These are phyloP conservation scores for Amanita subjunquillea DNA, from an alignment of 768 basidiomycete species.

Conservation along the genomic window DNA sequence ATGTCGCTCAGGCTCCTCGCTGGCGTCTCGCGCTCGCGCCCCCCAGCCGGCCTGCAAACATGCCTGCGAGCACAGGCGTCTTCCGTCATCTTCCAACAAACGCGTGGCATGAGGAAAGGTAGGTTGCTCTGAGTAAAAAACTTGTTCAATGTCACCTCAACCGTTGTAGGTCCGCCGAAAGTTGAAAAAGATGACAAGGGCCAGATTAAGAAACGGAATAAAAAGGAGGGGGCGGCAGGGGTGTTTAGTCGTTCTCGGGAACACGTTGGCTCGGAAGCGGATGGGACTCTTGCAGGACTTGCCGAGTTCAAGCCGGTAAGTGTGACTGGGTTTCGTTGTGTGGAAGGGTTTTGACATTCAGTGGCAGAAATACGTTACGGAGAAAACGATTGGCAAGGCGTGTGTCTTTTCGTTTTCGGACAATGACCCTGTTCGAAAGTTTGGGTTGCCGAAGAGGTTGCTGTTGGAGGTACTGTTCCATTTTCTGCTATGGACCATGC, in stretches of 20 bases:
- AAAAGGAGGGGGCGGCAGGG: slow-evolving; percentile 18
- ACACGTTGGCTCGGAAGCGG: too few species aligned
- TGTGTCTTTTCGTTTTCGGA: slow-evolving; percentile 33
- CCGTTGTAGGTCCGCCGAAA: not conserved
- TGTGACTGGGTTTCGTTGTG: not conserved
- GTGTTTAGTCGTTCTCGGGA: slow-evolving; percentile 13
- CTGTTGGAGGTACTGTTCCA: slow-evolving; percentile 53
- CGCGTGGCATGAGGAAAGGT: not conserved
- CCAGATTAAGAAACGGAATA: slow-evolving; percentile 9
- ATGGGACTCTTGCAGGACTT: slow-evolving; percentile 25
- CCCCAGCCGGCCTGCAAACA: not conserved
- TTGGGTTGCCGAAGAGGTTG: slow-evolving; percentile 63
- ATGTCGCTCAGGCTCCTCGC: slow-evolving; percentile 4
- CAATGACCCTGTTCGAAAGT: slow-evolving; percentile 45
- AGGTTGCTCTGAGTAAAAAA: not conserved
- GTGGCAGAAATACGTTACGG: slow-evolving; percentile 15
- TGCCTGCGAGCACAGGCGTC: not conserved
- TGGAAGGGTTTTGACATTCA: not conserved
- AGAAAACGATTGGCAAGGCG: slow-evolving; percentile 31
- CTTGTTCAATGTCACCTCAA: not conserved
- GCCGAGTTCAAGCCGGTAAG: slow-evolving; percentile 35
- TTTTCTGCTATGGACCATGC: not conserved
- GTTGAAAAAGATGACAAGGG: slow-evolving; percentile 9
- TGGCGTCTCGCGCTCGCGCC: not conserved
- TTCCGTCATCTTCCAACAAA: not conserved